Percentiles rank a stretch among this genome's conserved stretches.
phyloP scores from a whole-genome alignment of 2,329 filamentous ascomycete species.

The Magnaporthiopsis incrustans region DNA sequence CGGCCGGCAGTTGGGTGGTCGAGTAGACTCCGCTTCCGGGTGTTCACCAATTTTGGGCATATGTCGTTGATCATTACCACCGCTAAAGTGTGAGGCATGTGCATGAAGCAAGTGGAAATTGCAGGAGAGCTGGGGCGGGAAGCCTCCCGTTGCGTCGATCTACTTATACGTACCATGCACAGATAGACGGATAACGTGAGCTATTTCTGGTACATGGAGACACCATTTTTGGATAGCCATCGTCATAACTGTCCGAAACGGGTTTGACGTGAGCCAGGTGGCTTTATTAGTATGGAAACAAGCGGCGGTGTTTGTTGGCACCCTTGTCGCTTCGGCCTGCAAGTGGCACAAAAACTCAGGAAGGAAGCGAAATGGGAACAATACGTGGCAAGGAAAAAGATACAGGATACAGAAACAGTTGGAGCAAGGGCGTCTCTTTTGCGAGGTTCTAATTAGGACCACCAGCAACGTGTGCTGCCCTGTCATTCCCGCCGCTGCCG shows the following conservation, averaged over 20 bases:
- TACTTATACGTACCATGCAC: not conserved
- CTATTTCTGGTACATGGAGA: not conserved
- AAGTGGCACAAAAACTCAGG: too few species aligned
- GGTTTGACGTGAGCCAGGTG: not conserved
- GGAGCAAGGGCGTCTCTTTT: too few species aligned
- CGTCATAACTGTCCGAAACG: not conserved
- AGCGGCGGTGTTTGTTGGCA: too few species aligned
- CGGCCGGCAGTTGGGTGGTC: conserved; percentile 67
- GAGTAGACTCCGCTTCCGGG: conserved; percentile 28
- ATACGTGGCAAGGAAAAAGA: too few species aligned
- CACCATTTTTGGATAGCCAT: not conserved
- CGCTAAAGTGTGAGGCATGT: not conserved
- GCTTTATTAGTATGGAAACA: not conserved
- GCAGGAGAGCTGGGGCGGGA: not conserved
- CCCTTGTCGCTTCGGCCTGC: too few species aligned
- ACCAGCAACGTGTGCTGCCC: too few species aligned
- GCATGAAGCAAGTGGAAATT: not conserved
- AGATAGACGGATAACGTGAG: not conserved
- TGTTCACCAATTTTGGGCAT: not conserved
- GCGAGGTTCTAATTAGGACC: too few species aligned
- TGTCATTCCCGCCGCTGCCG: too few species aligned
- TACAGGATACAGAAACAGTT: too few species aligned
- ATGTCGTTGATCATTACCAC: not conserved
- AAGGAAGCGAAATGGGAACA: too few species aligned
- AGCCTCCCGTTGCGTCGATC: not conserved